These are phyloP conservation scores for Cryphonectria radicalis DNA, from an alignment of 2,329 filamentous ascomycete species.

Conservation along the genomic window DNA sequence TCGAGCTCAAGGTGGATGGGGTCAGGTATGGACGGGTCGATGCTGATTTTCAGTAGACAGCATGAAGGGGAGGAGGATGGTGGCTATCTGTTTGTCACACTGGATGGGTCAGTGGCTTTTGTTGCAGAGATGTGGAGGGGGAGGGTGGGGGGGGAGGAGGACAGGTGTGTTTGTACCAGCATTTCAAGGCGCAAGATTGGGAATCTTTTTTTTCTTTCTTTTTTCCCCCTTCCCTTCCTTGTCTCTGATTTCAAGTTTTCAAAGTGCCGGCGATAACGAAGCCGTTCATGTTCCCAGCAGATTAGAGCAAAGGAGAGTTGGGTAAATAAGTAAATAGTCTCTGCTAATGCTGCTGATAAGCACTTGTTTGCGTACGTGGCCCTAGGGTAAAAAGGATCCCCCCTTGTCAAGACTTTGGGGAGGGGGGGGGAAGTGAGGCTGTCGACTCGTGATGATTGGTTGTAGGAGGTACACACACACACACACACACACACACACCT, in stretches of 20 bases:
- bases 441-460: conserved; percentile 17
- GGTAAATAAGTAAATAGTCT: background rate
- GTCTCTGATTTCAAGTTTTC: background rate
- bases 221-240: no score
- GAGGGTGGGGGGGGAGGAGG: no score
- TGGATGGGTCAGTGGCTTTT: background rate
- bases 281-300: background rate
- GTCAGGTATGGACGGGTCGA: conserved; percentile 77
- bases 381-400: background rate
- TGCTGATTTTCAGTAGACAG: conserved; percentile 71
- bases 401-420: background rate
- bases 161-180: background rate
- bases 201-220: background rate
- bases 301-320: background rate
- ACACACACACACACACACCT: background rate
- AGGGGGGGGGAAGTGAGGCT: conserved; percentile 3
- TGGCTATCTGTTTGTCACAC: no score
- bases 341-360: background rate
- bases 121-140: background rate
- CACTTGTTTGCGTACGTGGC: background rate
- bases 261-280: background rate
- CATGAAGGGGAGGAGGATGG: background rate
- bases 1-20: conserved; percentile 79
- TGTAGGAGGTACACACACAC: background rate
- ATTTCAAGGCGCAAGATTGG: background rate